phyloP scores from a whole-genome alignment of 2,329 filamentous ascomycete genomes.

The Dryadomyces sulphureus region DNA sequence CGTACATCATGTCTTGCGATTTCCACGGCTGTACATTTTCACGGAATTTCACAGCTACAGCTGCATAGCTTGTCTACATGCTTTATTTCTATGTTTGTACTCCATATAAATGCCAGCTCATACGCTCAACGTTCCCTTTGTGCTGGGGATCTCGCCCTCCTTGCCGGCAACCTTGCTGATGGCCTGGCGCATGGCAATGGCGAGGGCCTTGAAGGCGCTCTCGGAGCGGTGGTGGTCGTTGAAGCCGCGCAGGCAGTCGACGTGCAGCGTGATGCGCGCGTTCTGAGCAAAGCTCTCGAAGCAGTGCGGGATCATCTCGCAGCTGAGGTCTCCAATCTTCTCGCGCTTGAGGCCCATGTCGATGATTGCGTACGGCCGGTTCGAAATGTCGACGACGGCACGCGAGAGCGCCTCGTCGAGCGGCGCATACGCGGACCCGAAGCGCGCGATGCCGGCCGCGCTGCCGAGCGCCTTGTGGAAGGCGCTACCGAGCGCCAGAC shows the following conservation, averaged over 20 bases:
- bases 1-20: too few species aligned
- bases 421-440: slow-evolving; percentile 82
- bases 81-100: not conserved
- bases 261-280: slow-evolving; percentile 83
- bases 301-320: slow-evolving; percentile 95
- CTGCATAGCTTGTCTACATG: too few species aligned
- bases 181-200: slow-evolving; percentile 69
- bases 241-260: slow-evolving; percentile 76
- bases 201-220: slow-evolving; percentile 92
- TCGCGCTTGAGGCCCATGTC: slow-evolving; percentile 77
- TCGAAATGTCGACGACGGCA: slow-evolving; percentile 88
- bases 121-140: slow-evolving; percentile 74
- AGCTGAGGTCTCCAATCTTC: slow-evolving; percentile 84
- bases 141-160: slow-evolving; percentile 89
- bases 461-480: slow-evolving; percentile 70
- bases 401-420: slow-evolving; percentile 91
- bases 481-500: slow-evolving; percentile 74
- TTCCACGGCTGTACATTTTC: too few species aligned
- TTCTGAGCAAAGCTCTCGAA: slow-evolving; percentile 87
- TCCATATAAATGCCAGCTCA: slow-evolving; percentile 20
- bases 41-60: too few species aligned
- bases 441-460: slow-evolving; percentile 70
- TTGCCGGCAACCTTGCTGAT: slow-evolving; percentile 60
- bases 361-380: slow-evolving; percentile 73
- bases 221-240: slow-evolving; percentile 96